Conservation (phyloP, 345 rosid species). For the Iberis pinnata region DNA sequence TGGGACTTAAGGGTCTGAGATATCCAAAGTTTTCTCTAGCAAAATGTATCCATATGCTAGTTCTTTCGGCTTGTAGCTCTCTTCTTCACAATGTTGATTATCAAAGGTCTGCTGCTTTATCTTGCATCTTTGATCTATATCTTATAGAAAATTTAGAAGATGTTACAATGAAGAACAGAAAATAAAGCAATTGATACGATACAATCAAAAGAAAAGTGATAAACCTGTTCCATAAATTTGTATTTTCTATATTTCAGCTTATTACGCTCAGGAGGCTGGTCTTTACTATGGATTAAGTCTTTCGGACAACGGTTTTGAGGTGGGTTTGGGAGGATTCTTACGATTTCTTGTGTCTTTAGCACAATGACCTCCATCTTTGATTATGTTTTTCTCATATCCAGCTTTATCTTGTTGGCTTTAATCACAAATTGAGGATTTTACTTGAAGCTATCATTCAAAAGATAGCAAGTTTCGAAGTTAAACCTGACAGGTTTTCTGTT, state of each 20-base stretch:
- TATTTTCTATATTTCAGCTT: slow-evolving; percentile 49
- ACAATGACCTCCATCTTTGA: neutral
- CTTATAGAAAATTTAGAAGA: too few species aligned
- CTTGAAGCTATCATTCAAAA: slow-evolving; percentile 61
- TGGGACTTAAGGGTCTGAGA: too few species aligned
- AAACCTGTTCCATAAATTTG: neutral
- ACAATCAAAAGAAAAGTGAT: too few species aligned
- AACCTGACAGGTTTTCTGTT: slow-evolving; percentile 71
- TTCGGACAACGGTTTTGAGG: slow-evolving; percentile 70
- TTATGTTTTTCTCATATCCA: slow-evolving; percentile 14
- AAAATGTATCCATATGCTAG: too few species aligned
- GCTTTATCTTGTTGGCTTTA: slow-evolving; percentile 80
- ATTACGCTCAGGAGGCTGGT: slow-evolving; percentile 92
- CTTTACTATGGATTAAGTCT: slow-evolving; percentile 50
- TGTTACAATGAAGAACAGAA: too few species aligned
- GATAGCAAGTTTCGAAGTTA: slow-evolving; percentile 70
- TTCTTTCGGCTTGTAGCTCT: too few species aligned
- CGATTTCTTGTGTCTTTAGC: neutral
- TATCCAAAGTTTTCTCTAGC: too few species aligned
- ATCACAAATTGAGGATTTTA: slow-evolving; percentile 74
- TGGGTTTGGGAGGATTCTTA: slow-evolving; percentile 18
- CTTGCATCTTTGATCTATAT: neutral
- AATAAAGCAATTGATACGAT: too few species aligned
- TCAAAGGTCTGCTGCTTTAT: neutral
- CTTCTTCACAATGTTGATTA: neutral